Conservation (phyloP, 208 protist genomes). For the Wallacemonas sp. region DNA sequence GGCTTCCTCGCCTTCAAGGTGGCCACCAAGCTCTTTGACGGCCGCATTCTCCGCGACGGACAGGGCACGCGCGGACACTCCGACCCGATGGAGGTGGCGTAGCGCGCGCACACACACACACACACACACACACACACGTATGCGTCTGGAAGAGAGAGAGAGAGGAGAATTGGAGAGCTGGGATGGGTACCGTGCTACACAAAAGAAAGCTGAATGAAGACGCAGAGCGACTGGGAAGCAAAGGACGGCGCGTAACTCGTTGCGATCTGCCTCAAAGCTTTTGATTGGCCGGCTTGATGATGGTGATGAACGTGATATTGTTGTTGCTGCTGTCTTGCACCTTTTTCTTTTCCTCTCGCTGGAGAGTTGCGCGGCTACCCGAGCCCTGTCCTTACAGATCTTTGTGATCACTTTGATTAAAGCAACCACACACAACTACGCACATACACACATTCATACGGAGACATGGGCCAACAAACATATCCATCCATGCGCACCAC, state of each 20-base stretch:
- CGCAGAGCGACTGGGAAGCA: not conserved
- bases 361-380: not conserved
- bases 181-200: not conserved
- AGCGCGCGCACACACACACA: not conserved
- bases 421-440: not conserved
- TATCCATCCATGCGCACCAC: no score
- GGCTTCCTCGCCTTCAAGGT: constrained; percentile 88
- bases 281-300: no score
- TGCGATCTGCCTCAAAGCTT: not conserved
- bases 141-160: not conserved
- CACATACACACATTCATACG: not conserved
- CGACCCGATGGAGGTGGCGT: constrained; percentile 37
- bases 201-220: not conserved
- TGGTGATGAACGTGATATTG: no score
- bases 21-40: constrained; percentile 87
- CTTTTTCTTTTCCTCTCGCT: constrained; percentile 8
- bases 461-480: no score
- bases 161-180: not conserved
- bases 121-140: not conserved
- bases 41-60: constrained; percentile 78
- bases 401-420: not conserved
- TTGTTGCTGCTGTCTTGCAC: not conserved
- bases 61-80: constrained; percentile 45
- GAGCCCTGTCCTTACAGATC: constrained; percentile 1
- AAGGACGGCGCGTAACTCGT: not conserved